Base-by-base conservation (phyloP, 169 alveolate genomes). In the Plasmodium chabaudi region DNA sequence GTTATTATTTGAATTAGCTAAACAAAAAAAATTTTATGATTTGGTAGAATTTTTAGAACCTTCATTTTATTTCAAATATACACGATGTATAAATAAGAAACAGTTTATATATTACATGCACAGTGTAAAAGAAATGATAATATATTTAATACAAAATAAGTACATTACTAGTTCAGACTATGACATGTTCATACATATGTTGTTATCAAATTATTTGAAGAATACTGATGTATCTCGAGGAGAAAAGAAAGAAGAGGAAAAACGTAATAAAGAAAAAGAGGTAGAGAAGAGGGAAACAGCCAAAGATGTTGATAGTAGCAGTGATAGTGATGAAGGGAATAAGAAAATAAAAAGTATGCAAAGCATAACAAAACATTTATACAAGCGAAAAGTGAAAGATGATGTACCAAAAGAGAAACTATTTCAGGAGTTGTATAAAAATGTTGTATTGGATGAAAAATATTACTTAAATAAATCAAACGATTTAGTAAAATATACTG, bases 31-130 rank as follows among this genome's bases (percentile, higher is more conserved):
- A 10, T 82, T 82, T 51, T 82, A 82, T 60, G 55, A 82, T 19
- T 49, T 82, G 42, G 63, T 82, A 1, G 90, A 82, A 67, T 82
- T 82, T 82, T 82, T 82, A 42, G 90, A 82, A 56, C 90, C 90
- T 19, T 82, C 90, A 27, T 82, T 82, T 67, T 82, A 82, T 27
- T 82, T 82, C 46, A 57, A 82, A 12, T 82, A 67, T 64, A 82
- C 90, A 5, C 51, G 90, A 46, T 82, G 90, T 42, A 82, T 82
- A 67, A 82, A 82, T 27, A 82, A 82, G 21, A 82, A 82, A 47
- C 77, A 82, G 65, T 82, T 82, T 71, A 82, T 82, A 39, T 82
- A 82, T 67, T 82, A 82, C 42, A 82, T 82, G 90, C 90, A 82
- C 39, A 67, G 67, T n/a, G 90, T 82, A 60, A 82, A 82, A 47